Base-by-base conservation (phyloP, 495 filamentous ascomycete species). In the Talaromyces thailandensis region DNA sequence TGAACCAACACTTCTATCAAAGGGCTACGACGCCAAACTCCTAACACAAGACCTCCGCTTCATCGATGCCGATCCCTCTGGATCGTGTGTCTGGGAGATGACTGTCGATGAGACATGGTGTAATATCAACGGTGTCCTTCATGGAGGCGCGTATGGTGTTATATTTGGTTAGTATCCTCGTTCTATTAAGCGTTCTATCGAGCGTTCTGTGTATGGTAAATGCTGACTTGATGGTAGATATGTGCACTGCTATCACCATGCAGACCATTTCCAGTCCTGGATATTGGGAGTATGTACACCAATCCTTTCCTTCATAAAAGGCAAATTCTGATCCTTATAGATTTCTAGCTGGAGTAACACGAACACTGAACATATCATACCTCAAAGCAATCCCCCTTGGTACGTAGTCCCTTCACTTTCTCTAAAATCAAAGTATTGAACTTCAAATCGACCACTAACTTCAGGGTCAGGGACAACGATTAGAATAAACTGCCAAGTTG, bases 261-360 rank as follows among this genome's bases (percentile, higher is more conserved):
- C 73, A 73, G 32, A 74, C 77, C 7, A 35, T 79, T 6, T 69
- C 73, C 1, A 66, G 61, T 21, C 72, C 73, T 1, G 75, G 74
- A 11, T 76, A 67, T 67, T 79, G 77, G 77, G 75, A 79, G 70
- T 71, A 51, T 61, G 64, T 58, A 16, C 50, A n/a, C 7, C 7
- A n/a, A n/a, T 28, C 29, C 23, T 60, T 18, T 16, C 9, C 16
- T n/a, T 51, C 16, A 40, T 40, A 40, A 7, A 12, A 40, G 2
- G 35, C 12, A 16, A 4, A 40, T 40, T 40, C 35, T 43, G 24
- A 40, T 11, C 18, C n/a, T 24, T 23, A 6, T 24, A 70, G 69
- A 48, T 80, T 78, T 62, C 64, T 79, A 40, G 77, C 72, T 8
- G 77, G 77, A 56, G 76, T 80, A 21, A 76, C 76, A 1, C 65